Evolutionary conservation across 2,329 filamentous ascomycete species (phyloP).

Genomic region (Xylariaceae sp.): DNA sequence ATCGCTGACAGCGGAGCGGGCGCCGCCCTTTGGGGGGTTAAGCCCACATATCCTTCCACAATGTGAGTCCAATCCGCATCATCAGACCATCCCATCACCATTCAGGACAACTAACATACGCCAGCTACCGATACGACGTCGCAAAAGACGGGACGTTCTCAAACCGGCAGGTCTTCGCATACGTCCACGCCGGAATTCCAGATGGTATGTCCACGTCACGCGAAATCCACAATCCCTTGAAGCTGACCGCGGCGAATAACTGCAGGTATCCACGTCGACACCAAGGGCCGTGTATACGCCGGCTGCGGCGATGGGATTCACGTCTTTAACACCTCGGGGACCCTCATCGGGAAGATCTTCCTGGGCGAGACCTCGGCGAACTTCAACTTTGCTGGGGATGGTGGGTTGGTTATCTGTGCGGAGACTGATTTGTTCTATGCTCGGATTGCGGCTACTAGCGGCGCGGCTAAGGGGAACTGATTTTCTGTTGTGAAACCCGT

Average conservation of each 20-base stretch:
- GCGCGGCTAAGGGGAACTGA: background rate
- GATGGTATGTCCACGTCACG: slow-evolving; percentile 48
- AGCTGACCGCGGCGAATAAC: background rate
- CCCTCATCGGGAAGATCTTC: slow-evolving; percentile 54
- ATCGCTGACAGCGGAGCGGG: slow-evolving; percentile 54
- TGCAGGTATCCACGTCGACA: slow-evolving; percentile 51
- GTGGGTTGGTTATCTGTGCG: slow-evolving; percentile 40
- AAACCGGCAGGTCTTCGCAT: slow-evolving; percentile 54
- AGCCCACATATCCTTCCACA: slow-evolving; percentile 41
- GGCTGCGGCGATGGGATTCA: slow-evolving; percentile 50
- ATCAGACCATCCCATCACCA: background rate
- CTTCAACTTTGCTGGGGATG: slow-evolving; percentile 45
- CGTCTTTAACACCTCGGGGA: slow-evolving; percentile 46
- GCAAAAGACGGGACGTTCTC: slow-evolving; percentile 43
- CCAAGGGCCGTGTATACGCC: slow-evolving; percentile 52
- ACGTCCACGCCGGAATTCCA: slow-evolving; percentile 48
- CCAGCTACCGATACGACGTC: slow-evolving; percentile 46
- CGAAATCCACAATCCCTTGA: background rate
- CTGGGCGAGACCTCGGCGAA: slow-evolving; percentile 44
- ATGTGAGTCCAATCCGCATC: slow-evolving; percentile 40
- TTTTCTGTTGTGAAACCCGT: too few species aligned
- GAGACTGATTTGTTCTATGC: slow-evolving; percentile 41
- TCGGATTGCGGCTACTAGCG: slow-evolving; percentile 31
- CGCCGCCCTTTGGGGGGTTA: slow-evolving; percentile 41
- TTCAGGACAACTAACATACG: background rate